These are phyloP conservation scores for Aspergillus neoniger DNA, from an alignment of 2,329 filamentous ascomycete species.

Conservation along the genomic window DNA sequence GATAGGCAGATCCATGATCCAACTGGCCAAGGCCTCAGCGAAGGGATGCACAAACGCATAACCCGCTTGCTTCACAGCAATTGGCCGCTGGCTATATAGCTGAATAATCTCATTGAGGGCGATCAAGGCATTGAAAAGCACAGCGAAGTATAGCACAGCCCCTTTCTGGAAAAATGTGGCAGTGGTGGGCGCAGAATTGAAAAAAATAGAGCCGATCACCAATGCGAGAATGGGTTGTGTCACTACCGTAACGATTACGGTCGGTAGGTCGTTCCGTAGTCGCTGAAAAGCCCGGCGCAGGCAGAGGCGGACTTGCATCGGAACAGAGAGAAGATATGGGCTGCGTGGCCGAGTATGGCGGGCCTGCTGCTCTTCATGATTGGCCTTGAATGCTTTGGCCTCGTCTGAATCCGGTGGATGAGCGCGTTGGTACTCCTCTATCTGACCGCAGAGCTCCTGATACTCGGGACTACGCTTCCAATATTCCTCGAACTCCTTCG, in stretches of 20 bases:
- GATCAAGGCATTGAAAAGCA: conserved; percentile 80
- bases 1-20: conserved; percentile 14
- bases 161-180: conserved; percentile 17
- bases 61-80: conserved; percentile 17
- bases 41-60: conserved; percentile 20
- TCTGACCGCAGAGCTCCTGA: conserved; percentile 31
- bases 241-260: conserved; percentile 10
- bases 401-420: conserved; percentile 24
- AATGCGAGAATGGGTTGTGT: conserved; percentile 14
- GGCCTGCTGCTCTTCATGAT: conserved; percentile 13
- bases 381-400: conserved; percentile 7
- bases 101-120: conserved; percentile 61
- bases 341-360: conserved; percentile 6
- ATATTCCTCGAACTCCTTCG: conserved; percentile 63
- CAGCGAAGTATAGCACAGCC: conserved; percentile 72
- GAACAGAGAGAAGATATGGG: conserved; percentile 17
- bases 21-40: conserved; percentile 15
- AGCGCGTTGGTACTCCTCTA: conserved; percentile 34
- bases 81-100: conserved; percentile 15
- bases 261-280: conserved; percentile 16
- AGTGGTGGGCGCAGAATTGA: conserved; percentile 10
- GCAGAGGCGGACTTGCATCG: conserved; percentile 16
- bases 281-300: conserved; percentile 17
- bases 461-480: conserved; percentile 40
- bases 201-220: conserved; percentile 20